phyloP scores from a whole-genome alignment of 495 filamentous ascomycete species.

The Rhypophila decipiens region DNA sequence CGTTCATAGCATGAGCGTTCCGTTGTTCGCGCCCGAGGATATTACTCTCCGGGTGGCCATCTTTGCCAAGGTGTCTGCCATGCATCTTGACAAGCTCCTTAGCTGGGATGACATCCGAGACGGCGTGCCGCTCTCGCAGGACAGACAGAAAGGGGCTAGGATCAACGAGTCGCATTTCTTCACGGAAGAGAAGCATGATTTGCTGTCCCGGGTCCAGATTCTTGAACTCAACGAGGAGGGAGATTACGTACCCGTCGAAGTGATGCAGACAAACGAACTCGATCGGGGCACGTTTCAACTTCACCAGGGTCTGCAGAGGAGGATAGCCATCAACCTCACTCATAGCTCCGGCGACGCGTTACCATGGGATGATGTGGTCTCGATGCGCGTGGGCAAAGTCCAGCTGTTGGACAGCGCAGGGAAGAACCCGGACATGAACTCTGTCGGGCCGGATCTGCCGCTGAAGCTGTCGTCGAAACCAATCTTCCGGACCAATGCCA shows the following conservation, averaged over 20 bases:
- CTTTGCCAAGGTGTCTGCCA: conserved; percentile 82
- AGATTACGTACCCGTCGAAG: conserved; percentile 87
- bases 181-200: conserved; percentile 86
- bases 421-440: conserved; percentile 71
- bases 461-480: conserved; percentile 73
- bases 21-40: conserved; percentile 70
- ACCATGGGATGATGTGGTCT: conserved; percentile 74
- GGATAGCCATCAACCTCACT: conserved; percentile 76
- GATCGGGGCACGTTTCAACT: conserved; percentile 88
- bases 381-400: conserved; percentile 70
- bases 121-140: conserved; percentile 42
- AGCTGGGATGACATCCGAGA: conserved; percentile 99
- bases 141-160: conserved; percentile 61
- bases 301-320: conserved; percentile 89
- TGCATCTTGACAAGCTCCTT: conserved; percentile 95
- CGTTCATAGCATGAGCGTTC: conserved; percentile 96
- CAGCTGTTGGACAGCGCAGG: conserved; percentile 77
- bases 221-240: conserved; percentile 86
- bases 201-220: conserved; percentile 81
- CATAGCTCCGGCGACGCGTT: conserved; percentile 84
- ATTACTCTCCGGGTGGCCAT: conserved; percentile 82
- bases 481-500: conserved; percentile 69
- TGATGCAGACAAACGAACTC: conserved; percentile 72
- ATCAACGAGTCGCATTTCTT: conserved; percentile 89
- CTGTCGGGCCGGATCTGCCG: conserved; percentile 63